Conservation (phyloP, 179 eudicot species). For the Dionaea muscipula region DNA sequence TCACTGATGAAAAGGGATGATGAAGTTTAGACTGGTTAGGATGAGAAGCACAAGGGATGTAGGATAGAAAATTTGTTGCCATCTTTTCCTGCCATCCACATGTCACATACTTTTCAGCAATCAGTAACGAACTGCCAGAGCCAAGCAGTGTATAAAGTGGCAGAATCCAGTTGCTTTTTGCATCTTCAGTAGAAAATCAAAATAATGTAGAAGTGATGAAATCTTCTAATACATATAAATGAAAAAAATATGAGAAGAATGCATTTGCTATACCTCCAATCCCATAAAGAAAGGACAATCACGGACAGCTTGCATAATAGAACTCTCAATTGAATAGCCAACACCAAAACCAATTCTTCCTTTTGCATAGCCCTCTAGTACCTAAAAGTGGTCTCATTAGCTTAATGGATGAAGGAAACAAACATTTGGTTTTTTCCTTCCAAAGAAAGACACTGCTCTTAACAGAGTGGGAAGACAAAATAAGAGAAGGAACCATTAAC, state of each 20-base stretch:
- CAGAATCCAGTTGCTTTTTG: too few species aligned
- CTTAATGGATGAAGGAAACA: constrained; percentile 10
- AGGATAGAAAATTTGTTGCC: too few species aligned
- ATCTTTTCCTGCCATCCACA: too few species aligned
- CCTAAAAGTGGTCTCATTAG: constrained; percentile 33
- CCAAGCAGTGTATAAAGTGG: too few species aligned
- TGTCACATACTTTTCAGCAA: too few species aligned
- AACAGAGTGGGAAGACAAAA: background rate
- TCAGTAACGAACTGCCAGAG: too few species aligned
- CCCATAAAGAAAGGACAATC: constrained; percentile 76
- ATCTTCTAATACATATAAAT: background rate
- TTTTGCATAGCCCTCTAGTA: constrained; percentile 44
- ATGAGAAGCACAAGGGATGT: too few species aligned
- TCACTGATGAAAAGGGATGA: too few species aligned
- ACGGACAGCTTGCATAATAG: constrained; percentile 51
- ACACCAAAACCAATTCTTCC: constrained; percentile 76
- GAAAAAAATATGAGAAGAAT: background rate
- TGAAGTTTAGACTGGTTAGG: too few species aligned
- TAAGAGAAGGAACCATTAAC: background rate
- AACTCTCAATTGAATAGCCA: constrained; percentile 44
- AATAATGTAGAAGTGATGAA: background rate
- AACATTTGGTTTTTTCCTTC: background rate
- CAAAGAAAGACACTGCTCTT: background rate
- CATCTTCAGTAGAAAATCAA: background rate
- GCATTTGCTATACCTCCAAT: constrained; percentile 37